These are phyloP conservation scores for Talaromyces sp. DNA, from an alignment of 2,329 filamentous ascomycete genomes.

Conservation along the genomic window DNA sequence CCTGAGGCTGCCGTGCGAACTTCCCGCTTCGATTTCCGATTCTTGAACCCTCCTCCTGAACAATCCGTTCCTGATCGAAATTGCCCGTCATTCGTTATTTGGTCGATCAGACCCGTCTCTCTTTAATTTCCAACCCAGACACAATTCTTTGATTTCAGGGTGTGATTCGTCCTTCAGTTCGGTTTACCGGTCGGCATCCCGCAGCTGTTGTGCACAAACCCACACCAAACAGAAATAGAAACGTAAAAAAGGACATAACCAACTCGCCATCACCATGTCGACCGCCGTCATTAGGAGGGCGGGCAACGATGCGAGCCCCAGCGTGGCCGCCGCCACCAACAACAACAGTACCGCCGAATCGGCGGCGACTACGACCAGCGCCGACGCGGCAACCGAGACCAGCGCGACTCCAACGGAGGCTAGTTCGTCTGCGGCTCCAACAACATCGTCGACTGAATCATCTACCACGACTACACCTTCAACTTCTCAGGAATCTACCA, in stretches of 20 bases:
- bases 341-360: neutral
- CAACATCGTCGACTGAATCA: slow-evolving; percentile 10
- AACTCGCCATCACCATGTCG: neutral
- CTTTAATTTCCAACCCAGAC: neutral
- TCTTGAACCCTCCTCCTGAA: slow-evolving; percentile 1
- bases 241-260: neutral
- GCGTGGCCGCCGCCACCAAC: neutral
- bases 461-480: neutral
- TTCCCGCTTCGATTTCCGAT: neutral
- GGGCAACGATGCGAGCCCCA: slow-evolving; percentile 7
- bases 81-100: slow-evolving; percentile 17
- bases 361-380: slow-evolving; percentile 2
- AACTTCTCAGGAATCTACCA: slow-evolving; percentile 5
- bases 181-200: neutral
- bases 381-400: slow-evolving; percentile 2
- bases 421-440: slow-evolving; percentile 1
- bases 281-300: neutral
- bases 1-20: slow-evolving; percentile 16
- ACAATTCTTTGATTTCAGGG: neutral
- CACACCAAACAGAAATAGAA: neutral
- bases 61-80: slow-evolving; percentile 14
- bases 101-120: slow-evolving; percentile 1
- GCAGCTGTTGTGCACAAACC: neutral
- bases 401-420: slow-evolving; percentile 1
- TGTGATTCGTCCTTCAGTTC: neutral